Percentiles rank a stretch among this genome's conserved stretches.
Conservation (phyloP, 1,284 basidiomycete genomes). For the Ganoderma multipileum region DNA sequence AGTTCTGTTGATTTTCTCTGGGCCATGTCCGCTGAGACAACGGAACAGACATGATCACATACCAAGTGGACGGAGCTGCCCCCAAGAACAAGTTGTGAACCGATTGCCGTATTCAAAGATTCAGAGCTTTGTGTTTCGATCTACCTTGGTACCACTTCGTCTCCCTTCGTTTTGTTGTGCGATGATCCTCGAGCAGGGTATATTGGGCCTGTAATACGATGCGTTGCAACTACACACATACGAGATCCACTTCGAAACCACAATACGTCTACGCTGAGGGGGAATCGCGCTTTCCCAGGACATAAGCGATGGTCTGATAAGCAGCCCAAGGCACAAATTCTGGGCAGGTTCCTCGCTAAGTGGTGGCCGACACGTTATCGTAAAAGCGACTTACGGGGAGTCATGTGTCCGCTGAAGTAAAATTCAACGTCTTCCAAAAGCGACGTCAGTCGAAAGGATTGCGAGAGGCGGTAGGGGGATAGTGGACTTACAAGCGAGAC, state of each 20-base stretch:
- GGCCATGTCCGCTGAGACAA: not conserved
- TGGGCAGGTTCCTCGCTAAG: constrained; percentile 30
- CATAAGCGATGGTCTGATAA: constrained; percentile 55
- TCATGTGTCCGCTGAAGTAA: constrained; percentile 65
- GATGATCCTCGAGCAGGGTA: not conserved
- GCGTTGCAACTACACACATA: not conserved
- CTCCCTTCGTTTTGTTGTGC: not conserved
- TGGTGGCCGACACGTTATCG: not conserved
- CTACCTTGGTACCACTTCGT: not conserved
- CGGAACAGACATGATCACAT: constrained; percentile 24
- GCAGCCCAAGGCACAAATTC: constrained; percentile 69
- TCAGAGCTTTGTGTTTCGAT: not conserved
- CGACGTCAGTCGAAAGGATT: not conserved
- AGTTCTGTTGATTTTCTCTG: not conserved
- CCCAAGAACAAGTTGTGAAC: constrained; percentile 19
- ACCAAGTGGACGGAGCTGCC: constrained; percentile 21
- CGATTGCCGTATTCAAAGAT: too few relatives aligned
- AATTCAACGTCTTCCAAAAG: constrained; percentile 55
- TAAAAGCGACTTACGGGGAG: constrained; percentile 48
- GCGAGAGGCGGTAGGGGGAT: not conserved
- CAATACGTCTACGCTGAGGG: constrained; percentile 44
- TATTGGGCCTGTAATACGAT: not conserved
- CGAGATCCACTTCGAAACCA: not conserved
- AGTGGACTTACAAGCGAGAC: constrained; percentile 46
- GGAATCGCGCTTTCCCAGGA: constrained; percentile 57